Conservation (phyloP, 2,329 filamentous ascomycete species). For the Orbilia quercus region DNA sequence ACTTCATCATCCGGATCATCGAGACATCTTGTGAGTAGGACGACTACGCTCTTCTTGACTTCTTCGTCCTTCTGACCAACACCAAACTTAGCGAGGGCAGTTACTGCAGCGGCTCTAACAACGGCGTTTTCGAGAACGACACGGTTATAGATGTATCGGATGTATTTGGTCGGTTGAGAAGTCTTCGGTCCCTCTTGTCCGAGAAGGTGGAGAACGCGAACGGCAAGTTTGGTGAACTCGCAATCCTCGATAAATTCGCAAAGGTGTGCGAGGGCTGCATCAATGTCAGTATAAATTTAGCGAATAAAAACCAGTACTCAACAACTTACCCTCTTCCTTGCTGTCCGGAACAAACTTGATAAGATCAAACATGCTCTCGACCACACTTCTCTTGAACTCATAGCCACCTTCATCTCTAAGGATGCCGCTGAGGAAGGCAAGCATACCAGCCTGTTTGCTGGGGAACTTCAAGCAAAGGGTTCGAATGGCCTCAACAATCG, state of each 20-base stretch:
- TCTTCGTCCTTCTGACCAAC: conserved; percentile 92
- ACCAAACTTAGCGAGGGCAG: conserved; percentile 94
- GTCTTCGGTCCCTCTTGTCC: conserved; percentile 96
- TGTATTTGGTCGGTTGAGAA: conserved; percentile 95
- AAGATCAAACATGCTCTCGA: conserved; percentile 98
- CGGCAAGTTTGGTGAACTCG: conserved; percentile 97
- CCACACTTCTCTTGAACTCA: conserved; percentile 96
- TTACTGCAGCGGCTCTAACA: conserved; percentile 92
- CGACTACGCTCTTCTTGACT: conserved; percentile 93
- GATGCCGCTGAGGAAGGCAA: conserved; percentile 96
- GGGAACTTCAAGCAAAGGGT: conserved; percentile 98
- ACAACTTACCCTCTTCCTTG: conserved; percentile 71
- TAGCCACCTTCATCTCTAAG: conserved; percentile 96
- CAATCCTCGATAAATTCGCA: conserved; percentile 99
- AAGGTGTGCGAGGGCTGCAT: conserved; percentile 82
- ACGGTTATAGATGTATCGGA: conserved; percentile 98
- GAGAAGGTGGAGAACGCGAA: conserved; percentile 92
- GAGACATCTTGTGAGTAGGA: conserved; percentile 89
- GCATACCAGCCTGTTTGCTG: conserved; percentile 96
- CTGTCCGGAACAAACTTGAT: conserved; percentile 98
- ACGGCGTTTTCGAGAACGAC: conserved; percentile 97
- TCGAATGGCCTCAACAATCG: conserved; percentile 98
- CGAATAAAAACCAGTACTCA: conserved; percentile 8
- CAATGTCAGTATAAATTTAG: conserved; percentile 59
- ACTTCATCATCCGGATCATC: conserved; percentile 99